Evolutionary conservation across 2,329 filamentous ascomycete genomes (phyloP).

Genomic region (Tolypocladium guangdongense): DNA sequence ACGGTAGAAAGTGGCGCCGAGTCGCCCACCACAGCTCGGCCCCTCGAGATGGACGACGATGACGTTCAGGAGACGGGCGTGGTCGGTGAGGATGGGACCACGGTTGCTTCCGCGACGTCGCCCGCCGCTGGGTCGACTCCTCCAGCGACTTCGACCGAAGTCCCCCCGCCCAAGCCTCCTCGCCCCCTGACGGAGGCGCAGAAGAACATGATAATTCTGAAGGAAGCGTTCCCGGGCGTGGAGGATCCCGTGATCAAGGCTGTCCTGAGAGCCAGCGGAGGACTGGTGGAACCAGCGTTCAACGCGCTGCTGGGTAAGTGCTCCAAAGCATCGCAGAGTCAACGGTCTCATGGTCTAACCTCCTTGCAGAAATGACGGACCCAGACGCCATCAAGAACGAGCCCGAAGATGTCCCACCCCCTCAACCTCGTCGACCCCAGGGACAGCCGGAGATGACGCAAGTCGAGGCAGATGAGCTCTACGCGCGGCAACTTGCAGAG

Average conservation of each 20-base stretch:
- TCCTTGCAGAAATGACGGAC: constrained; percentile 60
- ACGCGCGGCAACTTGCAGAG: constrained; percentile 85
- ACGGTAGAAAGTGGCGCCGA: constrained; percentile 38
- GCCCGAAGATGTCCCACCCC: constrained; percentile 49
- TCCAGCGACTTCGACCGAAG: constrained; percentile 12
- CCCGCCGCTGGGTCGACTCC: constrained; percentile 18
- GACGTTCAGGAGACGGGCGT: constrained; percentile 52
- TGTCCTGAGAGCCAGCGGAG: constrained; percentile 74
- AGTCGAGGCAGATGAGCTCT: constrained; percentile 80
- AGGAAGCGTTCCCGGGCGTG: constrained; percentile 85
- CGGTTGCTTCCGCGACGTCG: constrained; percentile 14
- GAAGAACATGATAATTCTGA: constrained; percentile 78
- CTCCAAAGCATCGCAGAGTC: neutral
- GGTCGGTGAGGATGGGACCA: constrained; percentile 29
- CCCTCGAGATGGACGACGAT: constrained; percentile 60
- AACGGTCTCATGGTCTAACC: neutral
- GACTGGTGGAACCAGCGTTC: constrained; percentile 86
- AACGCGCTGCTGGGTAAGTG: constrained; percentile 73
- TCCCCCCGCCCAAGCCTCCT: constrained; percentile 69
- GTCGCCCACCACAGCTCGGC: constrained; percentile 54
- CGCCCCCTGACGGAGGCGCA: constrained; percentile 71
- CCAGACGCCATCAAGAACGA: constrained; percentile 53
- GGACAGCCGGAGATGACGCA: constrained; percentile 58
- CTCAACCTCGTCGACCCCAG: constrained; percentile 69
- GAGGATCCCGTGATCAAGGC: constrained; percentile 76